Evolutionary conservation across 2,329 filamentous ascomycete genomes (phyloP).

Genomic region (Aspergillus arachidicola): DNA sequence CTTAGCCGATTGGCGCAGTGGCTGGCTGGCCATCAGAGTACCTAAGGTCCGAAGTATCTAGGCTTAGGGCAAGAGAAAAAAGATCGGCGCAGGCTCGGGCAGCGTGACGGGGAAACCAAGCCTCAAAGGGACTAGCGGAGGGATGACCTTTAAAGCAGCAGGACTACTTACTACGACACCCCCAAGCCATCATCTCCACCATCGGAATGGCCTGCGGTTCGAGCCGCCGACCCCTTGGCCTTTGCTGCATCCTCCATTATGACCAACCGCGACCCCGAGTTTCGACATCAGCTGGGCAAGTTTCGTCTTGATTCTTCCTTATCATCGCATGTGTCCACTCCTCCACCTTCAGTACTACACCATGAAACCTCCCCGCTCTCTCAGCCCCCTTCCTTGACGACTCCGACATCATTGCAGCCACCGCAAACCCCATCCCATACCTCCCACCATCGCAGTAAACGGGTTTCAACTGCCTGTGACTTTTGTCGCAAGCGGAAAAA

Average conservation of each 20-base stretch:
- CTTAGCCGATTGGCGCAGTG: not conserved
- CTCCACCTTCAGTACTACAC: conserved; percentile 3
- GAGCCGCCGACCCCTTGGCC: conserved; percentile 28
- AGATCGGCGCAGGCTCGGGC: not conserved
- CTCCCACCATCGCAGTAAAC: conserved; percentile 32
- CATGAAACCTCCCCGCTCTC: conserved; percentile 8
- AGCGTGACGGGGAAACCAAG: not conserved
- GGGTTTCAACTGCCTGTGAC: conserved; percentile 44
- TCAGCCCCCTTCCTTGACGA: conserved; percentile 5
- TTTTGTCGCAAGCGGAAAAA: conserved; percentile 46
- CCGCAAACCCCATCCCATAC: conserved; percentile 3
- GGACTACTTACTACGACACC: not conserved
- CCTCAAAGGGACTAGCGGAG: not conserved
- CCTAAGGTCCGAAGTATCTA: too few relatives aligned
- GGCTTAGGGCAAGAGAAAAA: not conserved
- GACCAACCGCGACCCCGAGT: conserved; percentile 26
- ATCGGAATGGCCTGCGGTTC: conserved; percentile 34
- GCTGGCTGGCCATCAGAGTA: not conserved
- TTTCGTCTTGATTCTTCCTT: conserved; percentile 23
- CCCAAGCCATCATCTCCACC: conserved; percentile 8
- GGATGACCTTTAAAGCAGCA: not conserved
- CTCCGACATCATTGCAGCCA: conserved; percentile 15
- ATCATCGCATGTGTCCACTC: not conserved
- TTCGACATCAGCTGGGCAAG: conserved; percentile 27
- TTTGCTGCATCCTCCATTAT: conserved; percentile 17